phyloP scores from a whole-genome alignment of 2,329 filamentous ascomycete species.

The Aureobasidium subglaciale region DNA sequence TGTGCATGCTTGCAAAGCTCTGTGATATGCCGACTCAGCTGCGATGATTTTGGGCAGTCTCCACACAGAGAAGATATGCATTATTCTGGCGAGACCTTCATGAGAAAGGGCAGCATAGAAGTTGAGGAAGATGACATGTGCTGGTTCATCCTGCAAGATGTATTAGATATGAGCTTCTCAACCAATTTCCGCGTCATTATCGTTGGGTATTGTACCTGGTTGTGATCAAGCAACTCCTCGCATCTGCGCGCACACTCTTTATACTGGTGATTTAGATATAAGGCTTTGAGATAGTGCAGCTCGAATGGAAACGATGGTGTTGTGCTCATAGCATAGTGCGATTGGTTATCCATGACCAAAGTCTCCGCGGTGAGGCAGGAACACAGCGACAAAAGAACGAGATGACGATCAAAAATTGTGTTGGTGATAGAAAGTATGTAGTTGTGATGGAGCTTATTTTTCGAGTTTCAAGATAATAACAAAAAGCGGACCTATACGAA shows the following conservation, averaged over 20 bases:
- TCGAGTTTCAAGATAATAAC: too few relatives aligned
- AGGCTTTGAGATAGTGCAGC: constrained; percentile 25
- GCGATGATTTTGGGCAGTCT: constrained; percentile 36
- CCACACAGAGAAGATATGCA: constrained; percentile 40
- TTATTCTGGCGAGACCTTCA: constrained; percentile 39
- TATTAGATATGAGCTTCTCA: constrained; percentile 20
- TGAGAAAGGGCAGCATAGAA: constrained; percentile 42
- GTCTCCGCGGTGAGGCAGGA: not conserved
- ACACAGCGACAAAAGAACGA: not conserved
- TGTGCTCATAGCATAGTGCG: not conserved
- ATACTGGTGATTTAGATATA: constrained; percentile 25
- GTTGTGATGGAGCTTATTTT: not conserved
- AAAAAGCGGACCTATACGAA: not conserved
- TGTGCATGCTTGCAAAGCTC: constrained; percentile 23
- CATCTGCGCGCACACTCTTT: constrained; percentile 28
- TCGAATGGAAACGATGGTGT: constrained; percentile 15
- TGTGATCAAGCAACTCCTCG: constrained; percentile 20
- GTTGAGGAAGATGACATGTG: constrained; percentile 25
- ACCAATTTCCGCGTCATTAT: not conserved
- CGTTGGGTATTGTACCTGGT: too few relatives aligned
- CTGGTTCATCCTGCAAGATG: constrained; percentile 30
- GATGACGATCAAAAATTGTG: not conserved
- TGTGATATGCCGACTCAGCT: constrained; percentile 34
- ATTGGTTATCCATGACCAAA: not conserved
- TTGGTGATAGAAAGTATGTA: not conserved